phyloP scores from a whole-genome alignment of 2,329 filamentous ascomycete species.

The Podosphaera xanthii region DNA sequence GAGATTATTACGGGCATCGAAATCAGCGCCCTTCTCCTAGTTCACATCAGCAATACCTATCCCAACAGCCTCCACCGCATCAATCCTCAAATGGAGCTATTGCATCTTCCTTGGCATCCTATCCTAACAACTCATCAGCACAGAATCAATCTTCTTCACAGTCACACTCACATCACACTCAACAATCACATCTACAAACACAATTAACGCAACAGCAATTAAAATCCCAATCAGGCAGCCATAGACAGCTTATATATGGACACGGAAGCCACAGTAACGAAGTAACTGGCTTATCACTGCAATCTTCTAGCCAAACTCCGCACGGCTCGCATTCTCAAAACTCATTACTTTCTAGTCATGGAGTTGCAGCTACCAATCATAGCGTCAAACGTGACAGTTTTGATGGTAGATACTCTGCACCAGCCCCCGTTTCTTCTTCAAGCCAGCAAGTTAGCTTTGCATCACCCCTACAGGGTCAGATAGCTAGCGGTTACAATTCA shows the following conservation, averaged over 20 bases:
- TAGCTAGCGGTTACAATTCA: neutral
- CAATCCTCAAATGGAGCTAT: neutral
- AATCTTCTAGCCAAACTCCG: neutral
- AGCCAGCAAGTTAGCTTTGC: neutral
- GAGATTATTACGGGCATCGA: constrained; percentile 13
- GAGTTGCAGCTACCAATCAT: neutral
- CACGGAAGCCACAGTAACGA: neutral
- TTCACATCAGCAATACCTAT: constrained; percentile 10
- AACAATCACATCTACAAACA: neutral
- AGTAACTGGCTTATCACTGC: neutral
- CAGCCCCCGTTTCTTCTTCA: neutral
- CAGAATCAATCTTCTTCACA: neutral
- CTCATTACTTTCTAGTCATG: neutral
- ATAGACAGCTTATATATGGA: neutral
- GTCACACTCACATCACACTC: neutral
- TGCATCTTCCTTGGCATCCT: neutral
- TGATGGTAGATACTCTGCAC: neutral
- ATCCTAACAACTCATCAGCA: neutral
- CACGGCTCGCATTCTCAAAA: neutral
- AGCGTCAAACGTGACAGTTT: neutral
- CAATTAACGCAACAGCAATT: neutral
- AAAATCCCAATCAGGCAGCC: neutral
- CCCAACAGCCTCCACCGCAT: constrained; percentile 9
- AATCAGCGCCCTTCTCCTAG: constrained; percentile 8
- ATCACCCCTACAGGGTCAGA: neutral